Percentiles rank a stretch among this genome's conserved stretches.
phyloP scores from a whole-genome alignment of 139 green algal genomes.

The Micromonas pusilla region DNA sequence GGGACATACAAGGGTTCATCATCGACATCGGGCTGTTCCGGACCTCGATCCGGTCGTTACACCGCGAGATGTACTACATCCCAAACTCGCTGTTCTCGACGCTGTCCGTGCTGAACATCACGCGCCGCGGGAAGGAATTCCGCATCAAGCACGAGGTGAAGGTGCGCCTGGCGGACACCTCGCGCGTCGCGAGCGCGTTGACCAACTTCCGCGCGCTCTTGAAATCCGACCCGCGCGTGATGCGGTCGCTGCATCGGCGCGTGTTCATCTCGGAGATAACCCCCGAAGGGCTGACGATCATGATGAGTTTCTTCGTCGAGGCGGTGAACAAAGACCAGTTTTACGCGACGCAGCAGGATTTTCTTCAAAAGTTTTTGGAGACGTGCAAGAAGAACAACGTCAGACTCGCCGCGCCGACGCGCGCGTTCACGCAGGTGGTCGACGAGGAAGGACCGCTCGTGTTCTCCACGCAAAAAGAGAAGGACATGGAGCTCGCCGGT shows the following conservation, averaged over 20 bases:
- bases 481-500: too few species aligned
- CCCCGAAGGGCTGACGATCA: not conserved
- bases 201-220: not conserved
- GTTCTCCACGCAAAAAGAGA: too few species aligned
- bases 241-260: not conserved
- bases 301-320: not conserved
- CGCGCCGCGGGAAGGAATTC: not conserved
- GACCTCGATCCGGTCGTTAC: not conserved
- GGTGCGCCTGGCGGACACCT: not conserved
- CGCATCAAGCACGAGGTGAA: not conserved
- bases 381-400: not conserved
- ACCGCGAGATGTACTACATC: not conserved
- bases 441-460: too few species aligned
- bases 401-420: not conserved
- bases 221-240: constrained; percentile 1
- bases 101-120: not conserved
- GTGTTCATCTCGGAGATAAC: constrained; percentile 1
- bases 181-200: not conserved
- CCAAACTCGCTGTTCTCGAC: not conserved
- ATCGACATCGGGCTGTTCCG: constrained; percentile 14
- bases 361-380: not conserved
- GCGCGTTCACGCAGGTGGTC: not conserved
- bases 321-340: constrained; percentile 13
- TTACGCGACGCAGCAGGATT: not conserved
- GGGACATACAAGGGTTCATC: not conserved